A percentile compares a stretch with the other conserved stretches of the same genome.
Evolutionary conservation across 768 basidiomycete genomes (phyloP).

Genomic region (Rhizopogon sp.): DNA sequence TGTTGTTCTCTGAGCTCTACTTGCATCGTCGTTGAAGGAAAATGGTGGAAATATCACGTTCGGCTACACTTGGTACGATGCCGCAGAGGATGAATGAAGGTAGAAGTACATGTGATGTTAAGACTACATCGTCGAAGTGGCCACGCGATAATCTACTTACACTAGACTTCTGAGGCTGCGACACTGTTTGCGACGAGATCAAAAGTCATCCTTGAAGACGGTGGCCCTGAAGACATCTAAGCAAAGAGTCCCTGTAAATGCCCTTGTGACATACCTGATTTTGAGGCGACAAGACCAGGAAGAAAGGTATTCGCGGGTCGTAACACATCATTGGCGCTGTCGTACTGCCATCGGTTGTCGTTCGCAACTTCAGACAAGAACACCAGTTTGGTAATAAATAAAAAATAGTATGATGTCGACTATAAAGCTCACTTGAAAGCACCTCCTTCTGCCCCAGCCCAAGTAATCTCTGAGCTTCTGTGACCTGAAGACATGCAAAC

Average conservation of each 20-base stretch:
- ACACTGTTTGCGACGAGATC: conserved; percentile 50
- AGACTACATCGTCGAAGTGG: not conserved
- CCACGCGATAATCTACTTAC: not conserved
- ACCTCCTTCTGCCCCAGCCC: conserved; percentile 36
- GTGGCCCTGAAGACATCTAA: conserved; percentile 12
- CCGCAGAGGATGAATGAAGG: not conserved
- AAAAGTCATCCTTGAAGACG: conserved; percentile 46
- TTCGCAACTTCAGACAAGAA: conserved; percentile 31
- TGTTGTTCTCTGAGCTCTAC: not conserved
- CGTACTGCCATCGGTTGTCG: conserved; percentile 46
- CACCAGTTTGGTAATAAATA: not conserved
- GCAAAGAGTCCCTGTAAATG: conserved; percentile 5
- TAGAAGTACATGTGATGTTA: not conserved
- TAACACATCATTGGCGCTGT: conserved; percentile 40
- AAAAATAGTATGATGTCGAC: not conserved
- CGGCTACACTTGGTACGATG: not conserved
- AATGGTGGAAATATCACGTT: not conserved
- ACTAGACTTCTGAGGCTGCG: conserved; percentile 38
- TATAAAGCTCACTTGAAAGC: conserved; percentile 21
- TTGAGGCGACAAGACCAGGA: not conserved
- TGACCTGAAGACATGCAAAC: conserved; percentile 56
- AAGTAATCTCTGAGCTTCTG: conserved; percentile 53
- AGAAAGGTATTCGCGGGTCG: conserved; percentile 25
- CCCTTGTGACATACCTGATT: not conserved
- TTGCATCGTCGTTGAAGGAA: not conserved